Base-by-base conservation (phyloP, 805 yeast genomes). In the Saccharomycopsis vini region DNA sequence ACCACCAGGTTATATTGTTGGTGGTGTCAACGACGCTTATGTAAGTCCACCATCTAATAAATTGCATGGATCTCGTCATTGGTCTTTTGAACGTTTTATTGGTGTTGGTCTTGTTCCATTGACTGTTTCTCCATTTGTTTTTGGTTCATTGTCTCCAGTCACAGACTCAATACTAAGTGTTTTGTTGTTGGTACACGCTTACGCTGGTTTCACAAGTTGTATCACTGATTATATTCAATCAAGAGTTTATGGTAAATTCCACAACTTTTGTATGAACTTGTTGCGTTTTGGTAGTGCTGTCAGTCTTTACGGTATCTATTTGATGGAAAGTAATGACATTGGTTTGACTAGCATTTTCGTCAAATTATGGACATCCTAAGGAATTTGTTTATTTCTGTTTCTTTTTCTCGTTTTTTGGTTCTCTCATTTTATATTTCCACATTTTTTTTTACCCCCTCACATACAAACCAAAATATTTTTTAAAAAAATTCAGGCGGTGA, bases 1-100 rank as follows among this genome's bases (percentile, higher is more conserved):
- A 64, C 90, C 94, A 29, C 85, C 97, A 36, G 97, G 97, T 31
- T 72, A 82, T 60, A 80, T 90, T 45, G 80, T 80, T 38, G 97
- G 97, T n/a, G 78, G 89, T 5, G 95, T 89, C 39, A 92, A 90
- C 62, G 97, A 92, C 50, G 88, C 97, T 13, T 82, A 72, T 56
- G 64, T 67, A 28, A 66, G 76, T 13, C 97, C 97, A 32, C 62
- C 69, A 33, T 60, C 79, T 4, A 69, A 74, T 56, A 75, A 70
- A 52, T 57, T 69, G 40, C 89, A 87, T 57, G 97, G 97, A 39
- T 83, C 94, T 20, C 73, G 77, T 61, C 97, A 89, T 68, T 90
- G 98, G 98, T 68, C 84, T n/a, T 79, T 80, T 55, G 98, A 90
- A 69, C 76, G 85, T 54, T 56, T 75, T 3, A 65, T 87, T 29